Conservation (phyloP, 345 rosid genomes). For the Salix dunnii region DNA sequence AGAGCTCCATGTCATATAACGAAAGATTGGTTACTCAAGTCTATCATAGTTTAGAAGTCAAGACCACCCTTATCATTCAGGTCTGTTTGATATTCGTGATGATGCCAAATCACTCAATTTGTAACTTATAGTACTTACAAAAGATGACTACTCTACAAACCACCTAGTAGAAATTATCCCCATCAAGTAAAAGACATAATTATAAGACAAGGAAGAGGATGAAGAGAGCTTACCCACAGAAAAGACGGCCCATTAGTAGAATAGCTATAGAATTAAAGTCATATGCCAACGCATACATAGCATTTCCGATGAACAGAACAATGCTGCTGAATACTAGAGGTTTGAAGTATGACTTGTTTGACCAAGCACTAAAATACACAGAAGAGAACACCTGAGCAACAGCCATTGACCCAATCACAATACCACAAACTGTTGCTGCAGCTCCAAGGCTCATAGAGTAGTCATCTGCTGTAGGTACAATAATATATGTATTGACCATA, state of each 20-base stretch:
- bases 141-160: constrained; percentile 86
- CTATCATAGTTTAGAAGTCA: neutral
- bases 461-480: neutral
- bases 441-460: constrained; percentile 20
- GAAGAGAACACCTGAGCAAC: constrained; percentile 98
- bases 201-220: neutral
- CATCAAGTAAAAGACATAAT: constrained; percentile 1
- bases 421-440: constrained; percentile 97
- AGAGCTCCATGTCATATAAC: neutral
- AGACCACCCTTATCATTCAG: neutral
- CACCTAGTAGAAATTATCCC: constrained; percentile 52
- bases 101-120: constrained; percentile 46
- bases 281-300: constrained; percentile 89
- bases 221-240: constrained; percentile 79
- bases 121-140: constrained; percentile 89
- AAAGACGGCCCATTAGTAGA: constrained; percentile 82
- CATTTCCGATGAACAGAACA: constrained; percentile 74
- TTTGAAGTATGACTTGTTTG: constrained; percentile 87
- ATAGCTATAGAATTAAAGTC: constrained; percentile 66
- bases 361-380: constrained; percentile 97
- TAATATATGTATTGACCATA: constrained; percentile 31
- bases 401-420: constrained; percentile 98
- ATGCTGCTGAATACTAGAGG: constrained; percentile 95
- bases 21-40: neutral
- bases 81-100: neutral